These are phyloP conservation scores for Leucosporidium creatinivorum DNA, from an alignment of 768 basidiomycete species.

Conservation along the genomic window DNA sequence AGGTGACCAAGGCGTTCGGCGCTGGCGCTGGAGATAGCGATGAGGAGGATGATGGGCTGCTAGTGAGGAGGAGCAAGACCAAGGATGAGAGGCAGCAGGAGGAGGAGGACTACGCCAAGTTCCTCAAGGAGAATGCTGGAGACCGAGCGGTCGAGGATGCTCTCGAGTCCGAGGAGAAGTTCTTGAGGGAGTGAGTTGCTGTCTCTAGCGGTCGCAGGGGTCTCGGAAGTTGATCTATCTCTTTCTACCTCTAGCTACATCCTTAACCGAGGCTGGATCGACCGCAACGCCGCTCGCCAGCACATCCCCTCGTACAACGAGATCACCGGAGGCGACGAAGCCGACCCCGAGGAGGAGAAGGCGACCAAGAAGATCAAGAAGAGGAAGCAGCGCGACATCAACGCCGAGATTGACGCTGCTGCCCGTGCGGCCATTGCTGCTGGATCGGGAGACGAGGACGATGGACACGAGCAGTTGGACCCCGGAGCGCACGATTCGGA, in stretches of 20 bases:
- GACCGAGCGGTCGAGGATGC: slow-evolving; percentile 58
- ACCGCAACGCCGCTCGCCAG: slow-evolving; percentile 49
- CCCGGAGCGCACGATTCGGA: slow-evolving; percentile 44
- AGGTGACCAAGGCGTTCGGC: slow-evolving; percentile 79
- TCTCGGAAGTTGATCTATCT: neutral
- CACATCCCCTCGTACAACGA: slow-evolving; percentile 81
- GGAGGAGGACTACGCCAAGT: slow-evolving; percentile 76
- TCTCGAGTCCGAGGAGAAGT: slow-evolving; percentile 52
- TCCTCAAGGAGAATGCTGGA: slow-evolving; percentile 74
- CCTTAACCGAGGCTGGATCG: slow-evolving; percentile 95
- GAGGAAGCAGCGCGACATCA: slow-evolving; percentile 35
- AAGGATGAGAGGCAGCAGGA: slow-evolving; percentile 68
- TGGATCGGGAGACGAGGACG: slow-evolving; percentile 20
- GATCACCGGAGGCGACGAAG: slow-evolving; percentile 48
- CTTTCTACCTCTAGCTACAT: slow-evolving; percentile 62
- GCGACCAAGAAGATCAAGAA: slow-evolving; percentile 35
- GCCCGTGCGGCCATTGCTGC: slow-evolving; percentile 35
- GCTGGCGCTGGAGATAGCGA: slow-evolving; percentile 43
- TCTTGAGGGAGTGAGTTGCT: slow-evolving; percentile 31
- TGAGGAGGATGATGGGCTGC: slow-evolving; percentile 58
- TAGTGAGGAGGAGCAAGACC: slow-evolving; percentile 67
- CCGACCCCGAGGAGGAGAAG: slow-evolving; percentile 25
- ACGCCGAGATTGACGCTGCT: neutral
- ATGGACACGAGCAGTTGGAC: slow-evolving; percentile 28
- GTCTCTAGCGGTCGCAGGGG: neutral